Evolutionary conservation across 108 stramenopile genomes (phyloP), one percentile per base, ranked within the genome.

Genomic region (Nitzschia sp.): DNA sequence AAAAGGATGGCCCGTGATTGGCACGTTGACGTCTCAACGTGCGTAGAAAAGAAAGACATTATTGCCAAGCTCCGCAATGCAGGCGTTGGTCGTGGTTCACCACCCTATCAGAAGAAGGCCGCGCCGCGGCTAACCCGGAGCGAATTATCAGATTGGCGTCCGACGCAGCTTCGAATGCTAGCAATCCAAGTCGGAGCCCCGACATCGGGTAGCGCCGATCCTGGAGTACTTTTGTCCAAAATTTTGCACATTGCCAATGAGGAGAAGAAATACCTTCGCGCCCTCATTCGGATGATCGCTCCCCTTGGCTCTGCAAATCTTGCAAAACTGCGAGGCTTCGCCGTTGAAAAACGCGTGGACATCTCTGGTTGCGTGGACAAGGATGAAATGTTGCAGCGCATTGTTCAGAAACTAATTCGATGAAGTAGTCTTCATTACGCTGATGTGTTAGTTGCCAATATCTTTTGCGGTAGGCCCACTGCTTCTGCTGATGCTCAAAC

Each of bases 361-460:
- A 51, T 51, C 4, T 51, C 49, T 4, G 21, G 21, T n/a, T 51
- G 13, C 49, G 49, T 51, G 4, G 49, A 51, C 11, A 51, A 51
- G 21, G 49, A 51, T 51, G 49, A 51, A 19, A 51, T 51, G 49
- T 19, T 51, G 4, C 49, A 23, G 19, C 49, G 49, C n/a, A 51
- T 51, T 51, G 21, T 51, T 51, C 49, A 51, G 21, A 51, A 51
- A 5, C 21, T 5, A 19, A 19, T 51, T 19, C 49, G 49, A n/a
- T n/a, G n/a, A n/a, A n/a, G n/a, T n/a, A n/a, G n/a, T n/a, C n/a
- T n/a, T n/a, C n/a, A n/a, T n/a, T n/a, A n/a, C n/a, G n/a, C n/a
- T n/a, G n/a, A n/a, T n/a, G n/a, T n/a, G n/a, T n/a, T n/a, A n/a
- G n/a, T n/a, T n/a, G n/a, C n/a, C n/a, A n/a, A n/a, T n/a, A n/a